Base-by-base conservation (phyloP, 2,329 filamentous ascomycete species). In the Kalaharituber pfeilii region DNA sequence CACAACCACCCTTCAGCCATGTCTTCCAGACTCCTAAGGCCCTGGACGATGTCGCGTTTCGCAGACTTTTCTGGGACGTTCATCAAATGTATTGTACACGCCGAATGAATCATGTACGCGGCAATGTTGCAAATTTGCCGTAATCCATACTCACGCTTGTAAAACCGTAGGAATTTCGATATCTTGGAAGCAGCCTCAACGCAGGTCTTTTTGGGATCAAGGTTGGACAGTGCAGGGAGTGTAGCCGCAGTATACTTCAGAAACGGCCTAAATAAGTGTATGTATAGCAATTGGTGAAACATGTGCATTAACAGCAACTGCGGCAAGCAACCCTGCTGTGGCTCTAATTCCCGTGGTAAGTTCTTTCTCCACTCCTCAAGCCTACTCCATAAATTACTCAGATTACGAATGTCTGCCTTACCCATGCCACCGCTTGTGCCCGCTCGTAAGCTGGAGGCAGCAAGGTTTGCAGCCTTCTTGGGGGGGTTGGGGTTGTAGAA, bases 61-160 rank as follows among this genome's bases (percentile, higher is more conserved):
- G 91, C 86, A 27, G 85, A 91, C 70, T 91, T 94, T 62, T 95
- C 88, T 0, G 88, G 88, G 1, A 96, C 72, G 61, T 95, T 95
- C 30, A 98, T 78, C 20, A 98, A 72, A 64, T 96, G 91, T 36
- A 96, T 93, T 0, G 87, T 95, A 66, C 87, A 94, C 27, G 91
- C 88, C 3, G 86, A 91, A 67, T 96, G 89, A 0, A 84, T 76
- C 69, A 96, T 95, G 67, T 98, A 98, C 0, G 96, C 87, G 2
- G 84, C 88, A 63, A 96, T 86, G 65, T 96, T 96, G 70, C 86
- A 94, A 29, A 98, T 94, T 66, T 96, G 89, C 3, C 86, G 80
- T 11, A 96, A 71, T 8, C 89, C 86, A 67, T 94, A 93, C 1
- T 82, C 82, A 62, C 89, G 86, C 67, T 94, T 95, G 70, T 96